phyloP scores from a whole-genome alignment of 192 early-diverging fungal species.

The Coemansia erecta region DNA sequence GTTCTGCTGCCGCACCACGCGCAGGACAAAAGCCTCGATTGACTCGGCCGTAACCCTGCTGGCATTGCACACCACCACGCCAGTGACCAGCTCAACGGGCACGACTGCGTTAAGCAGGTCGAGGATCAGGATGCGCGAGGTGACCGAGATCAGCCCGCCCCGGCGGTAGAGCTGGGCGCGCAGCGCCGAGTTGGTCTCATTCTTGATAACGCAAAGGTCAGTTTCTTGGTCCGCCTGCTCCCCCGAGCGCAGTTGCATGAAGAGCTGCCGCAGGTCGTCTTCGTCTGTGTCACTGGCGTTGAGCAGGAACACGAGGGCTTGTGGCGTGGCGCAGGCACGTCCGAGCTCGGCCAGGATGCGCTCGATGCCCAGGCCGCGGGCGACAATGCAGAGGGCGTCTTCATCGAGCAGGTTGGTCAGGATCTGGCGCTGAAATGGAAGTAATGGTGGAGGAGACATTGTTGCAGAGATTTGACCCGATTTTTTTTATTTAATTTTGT shows the following conservation, averaged over 20 bases:
- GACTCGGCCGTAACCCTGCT: slow-evolving; percentile 76
- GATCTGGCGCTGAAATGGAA: slow-evolving; percentile 68
- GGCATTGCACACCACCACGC: slow-evolving; percentile 84
- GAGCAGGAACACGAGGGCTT: slow-evolving; percentile 75
- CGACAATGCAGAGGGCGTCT: slow-evolving; percentile 78
- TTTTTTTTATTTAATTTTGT: too few relatives aligned
- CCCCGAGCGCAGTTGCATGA: slow-evolving; percentile 51
- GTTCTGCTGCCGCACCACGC: slow-evolving; percentile 78
- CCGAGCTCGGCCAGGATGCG: slow-evolving; percentile 70
- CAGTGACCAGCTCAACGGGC: slow-evolving; percentile 73
- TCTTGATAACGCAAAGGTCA: slow-evolving; percentile 12
- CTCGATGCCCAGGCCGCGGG: slow-evolving; percentile 74
- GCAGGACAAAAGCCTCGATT: slow-evolving; percentile 86
- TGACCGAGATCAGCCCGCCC: slow-evolving; percentile 83
- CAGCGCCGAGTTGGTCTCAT: slow-evolving; percentile 33
- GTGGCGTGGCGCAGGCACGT: slow-evolving; percentile 64
- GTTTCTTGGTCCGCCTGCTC: slow-evolving; percentile 30
- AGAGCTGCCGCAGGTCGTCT: slow-evolving; percentile 50
- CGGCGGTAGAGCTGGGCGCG: slow-evolving; percentile 64
- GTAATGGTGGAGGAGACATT: slow-evolving; percentile 16
- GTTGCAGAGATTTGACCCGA: too few relatives aligned
- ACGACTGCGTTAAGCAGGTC: slow-evolving; percentile 82
- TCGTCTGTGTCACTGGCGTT: slow-evolving; percentile 67
- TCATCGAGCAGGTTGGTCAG: slow-evolving; percentile 66
- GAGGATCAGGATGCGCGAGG: slow-evolving; percentile 85